Evolutionary conservation across 2,329 filamentous ascomycete species (phyloP).

Genomic region (Coleophoma cylindrospora): DNA sequence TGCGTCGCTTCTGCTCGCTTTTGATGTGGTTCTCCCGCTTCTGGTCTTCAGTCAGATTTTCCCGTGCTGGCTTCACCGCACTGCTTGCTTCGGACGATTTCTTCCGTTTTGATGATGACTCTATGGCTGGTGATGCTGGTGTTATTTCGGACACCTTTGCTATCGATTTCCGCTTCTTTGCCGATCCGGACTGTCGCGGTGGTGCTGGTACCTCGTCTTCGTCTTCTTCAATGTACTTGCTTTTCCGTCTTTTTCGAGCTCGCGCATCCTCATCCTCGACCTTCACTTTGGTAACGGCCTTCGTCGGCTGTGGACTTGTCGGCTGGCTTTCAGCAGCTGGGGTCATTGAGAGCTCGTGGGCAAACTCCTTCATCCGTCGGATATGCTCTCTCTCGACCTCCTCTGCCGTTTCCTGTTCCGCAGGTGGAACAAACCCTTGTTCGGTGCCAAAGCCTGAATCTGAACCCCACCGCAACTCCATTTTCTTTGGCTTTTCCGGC

Average conservation of each 20-base stretch:
- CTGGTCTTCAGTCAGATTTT: conserved; percentile 70
- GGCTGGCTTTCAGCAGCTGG: conserved; percentile 48
- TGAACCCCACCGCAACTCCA: conserved; percentile 58
- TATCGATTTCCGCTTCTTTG: conserved; percentile 26
- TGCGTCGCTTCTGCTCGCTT: conserved; percentile 81
- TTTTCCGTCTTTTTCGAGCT: conserved; percentile 50
- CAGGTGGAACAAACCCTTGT: conserved; percentile 53
- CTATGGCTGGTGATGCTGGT: conserved; percentile 13
- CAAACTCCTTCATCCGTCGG: conserved; percentile 39
- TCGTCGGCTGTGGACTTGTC: conserved; percentile 42
- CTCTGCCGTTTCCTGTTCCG: conserved; percentile 52
- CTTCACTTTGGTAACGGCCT: conserved; percentile 16
- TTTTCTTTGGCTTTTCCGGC: conserved; percentile 25
- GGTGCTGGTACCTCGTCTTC: conserved; percentile 28
- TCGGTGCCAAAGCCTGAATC: conserved; percentile 56
- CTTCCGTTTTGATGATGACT: conserved; percentile 35
- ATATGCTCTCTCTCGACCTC: conserved; percentile 50
- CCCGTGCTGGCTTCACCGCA: conserved; percentile 44
- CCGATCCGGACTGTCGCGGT: conserved; percentile 23
- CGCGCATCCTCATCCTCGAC: conserved; percentile 34
- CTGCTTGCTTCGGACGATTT: conserved; percentile 35
- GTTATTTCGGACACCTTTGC: conserved; percentile 21
- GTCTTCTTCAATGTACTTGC: conserved; percentile 42
- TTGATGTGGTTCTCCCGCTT: conserved; percentile 83
- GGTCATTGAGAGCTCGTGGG: not conserved